Evolutionary conservation across 176 grass and related monocot species (phyloP).

Genomic region (Coix lacrymajobi): DNA sequence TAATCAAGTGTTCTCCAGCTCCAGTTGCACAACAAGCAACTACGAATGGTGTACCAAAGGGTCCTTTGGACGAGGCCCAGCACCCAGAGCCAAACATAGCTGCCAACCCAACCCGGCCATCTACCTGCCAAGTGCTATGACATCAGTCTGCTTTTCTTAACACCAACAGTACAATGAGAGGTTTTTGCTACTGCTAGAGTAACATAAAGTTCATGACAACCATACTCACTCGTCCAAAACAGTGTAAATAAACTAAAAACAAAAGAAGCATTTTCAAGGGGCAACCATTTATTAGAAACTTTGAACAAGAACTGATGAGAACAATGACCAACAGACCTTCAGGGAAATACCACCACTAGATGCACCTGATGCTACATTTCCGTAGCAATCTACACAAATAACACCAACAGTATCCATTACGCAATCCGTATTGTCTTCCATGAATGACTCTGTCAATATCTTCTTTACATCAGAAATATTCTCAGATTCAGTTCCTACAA

Average conservation of each 20-base stretch:
- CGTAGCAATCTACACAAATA: constrained; percentile 67
- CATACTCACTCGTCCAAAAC: not conserved
- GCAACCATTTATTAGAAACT: not conserved
- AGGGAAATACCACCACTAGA: constrained; percentile 97
- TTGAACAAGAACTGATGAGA: not conserved
- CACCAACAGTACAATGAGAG: not conserved
- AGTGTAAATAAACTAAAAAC: not conserved
- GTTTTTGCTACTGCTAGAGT: not conserved
- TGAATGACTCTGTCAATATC: constrained; percentile 4
- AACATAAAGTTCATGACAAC: constrained; percentile 1
- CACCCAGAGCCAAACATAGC: constrained; percentile 96
- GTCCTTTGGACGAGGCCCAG: constrained; percentile 84
- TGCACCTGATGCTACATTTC: constrained; percentile 76
- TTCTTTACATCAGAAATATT: constrained; percentile 33
- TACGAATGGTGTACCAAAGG: constrained; percentile 57
- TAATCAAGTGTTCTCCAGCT: constrained; percentile 86
- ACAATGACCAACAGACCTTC: constrained; percentile 43
- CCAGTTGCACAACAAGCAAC: constrained; percentile 84
- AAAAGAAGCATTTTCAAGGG: not conserved
- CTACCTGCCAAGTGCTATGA: constrained; percentile 54
- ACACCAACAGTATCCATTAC: constrained; percentile 92
- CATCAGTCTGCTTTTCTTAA: constrained; percentile 20
- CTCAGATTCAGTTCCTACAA: constrained; percentile 40
- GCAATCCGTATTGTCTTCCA: constrained; percentile 39
- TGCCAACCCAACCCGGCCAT: constrained; percentile 90